A percentile compares a stretch with the other conserved stretches of the same genome.
Conservation (phyloP, 169 alveolate species). For the Sarcocystis neurona region DNA sequence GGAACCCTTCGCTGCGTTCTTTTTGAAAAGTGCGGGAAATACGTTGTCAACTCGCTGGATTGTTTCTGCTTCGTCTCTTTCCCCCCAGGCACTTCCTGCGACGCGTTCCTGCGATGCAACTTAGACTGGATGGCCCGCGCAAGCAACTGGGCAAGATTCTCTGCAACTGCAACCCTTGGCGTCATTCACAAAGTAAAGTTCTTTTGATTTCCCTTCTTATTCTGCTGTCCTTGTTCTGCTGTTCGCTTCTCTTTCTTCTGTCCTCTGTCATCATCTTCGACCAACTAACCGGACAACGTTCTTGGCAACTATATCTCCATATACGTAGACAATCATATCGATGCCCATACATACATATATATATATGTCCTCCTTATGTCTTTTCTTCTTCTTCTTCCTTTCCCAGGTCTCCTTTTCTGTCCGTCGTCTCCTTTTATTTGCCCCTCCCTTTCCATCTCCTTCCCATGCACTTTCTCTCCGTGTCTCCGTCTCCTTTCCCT, state of each 20-base stretch:
- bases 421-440: too few species aligned
- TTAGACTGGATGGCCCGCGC: slow-evolving; percentile 95
- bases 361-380: too few species aligned
- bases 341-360: too few species aligned
- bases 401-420: too few species aligned
- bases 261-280: not conserved
- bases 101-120: slow-evolving; percentile 91
- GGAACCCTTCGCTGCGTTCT: slow-evolving; percentile 69
- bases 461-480: not conserved
- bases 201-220: not conserved
- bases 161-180: slow-evolving; percentile 97
- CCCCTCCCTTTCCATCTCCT: not conserved
- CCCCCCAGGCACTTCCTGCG: slow-evolving; percentile 97
- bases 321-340: not conserved
- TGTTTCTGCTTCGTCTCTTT: slow-evolving; percentile 78
- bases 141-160: slow-evolving; percentile 95
- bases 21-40: slow-evolving; percentile 22
- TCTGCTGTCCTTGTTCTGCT: not conserved
- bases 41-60: slow-evolving; percentile 68
- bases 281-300: not conserved
- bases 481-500: not conserved
- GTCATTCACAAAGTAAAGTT: slow-evolving; percentile 87
- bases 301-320: not conserved
- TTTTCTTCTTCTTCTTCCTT: too few species aligned
- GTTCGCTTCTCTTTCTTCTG: not conserved